These are phyloP conservation scores for Monosporascus sp. DNA, from an alignment of 2,329 filamentous ascomycete genomes.

Conservation along the genomic window DNA sequence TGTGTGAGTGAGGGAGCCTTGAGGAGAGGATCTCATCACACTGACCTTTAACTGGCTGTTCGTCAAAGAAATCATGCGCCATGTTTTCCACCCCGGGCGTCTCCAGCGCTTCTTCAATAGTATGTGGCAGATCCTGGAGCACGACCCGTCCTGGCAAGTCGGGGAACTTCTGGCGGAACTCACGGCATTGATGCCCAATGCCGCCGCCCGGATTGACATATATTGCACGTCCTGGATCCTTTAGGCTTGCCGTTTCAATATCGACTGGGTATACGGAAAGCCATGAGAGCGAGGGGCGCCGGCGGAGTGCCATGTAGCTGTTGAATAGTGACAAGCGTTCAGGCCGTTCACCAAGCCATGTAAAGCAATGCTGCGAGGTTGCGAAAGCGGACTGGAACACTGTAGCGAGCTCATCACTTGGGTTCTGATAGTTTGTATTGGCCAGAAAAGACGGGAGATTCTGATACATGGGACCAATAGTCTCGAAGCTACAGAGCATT, in stretches of 20 bases:
- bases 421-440: slow-evolving; percentile 10
- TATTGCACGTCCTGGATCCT: too few species aligned
- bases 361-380: slow-evolving; percentile 4
- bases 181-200: too few species aligned
- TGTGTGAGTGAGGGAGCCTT: too few species aligned
- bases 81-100: too few species aligned
- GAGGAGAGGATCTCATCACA: too few species aligned
- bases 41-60: too few species aligned
- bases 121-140: too few species aligned
- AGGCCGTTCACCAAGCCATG: slow-evolving; percentile 7
- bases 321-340: slow-evolving; percentile 13
- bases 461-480: slow-evolving; percentile 3
- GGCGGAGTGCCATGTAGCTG: slow-evolving; percentile 13
- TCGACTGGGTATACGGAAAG: slow-evolving; percentile 15
- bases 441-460: slow-evolving; percentile 10
- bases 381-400: slow-evolving; percentile 11
- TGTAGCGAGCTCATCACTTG: slow-evolving; percentile 9
- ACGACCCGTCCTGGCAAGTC: too few species aligned
- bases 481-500: slow-evolving; percentile 3
- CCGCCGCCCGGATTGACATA: too few species aligned
- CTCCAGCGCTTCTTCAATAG: too few species aligned
- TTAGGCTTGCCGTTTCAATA: neutral
- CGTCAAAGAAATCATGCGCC: too few species aligned
- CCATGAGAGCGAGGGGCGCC: slow-evolving; percentile 9
- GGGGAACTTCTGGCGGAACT: too few species aligned